phyloP scores from a whole-genome alignment of 495 filamentous ascomycete species.

The Pseudotulostoma volvatum region DNA sequence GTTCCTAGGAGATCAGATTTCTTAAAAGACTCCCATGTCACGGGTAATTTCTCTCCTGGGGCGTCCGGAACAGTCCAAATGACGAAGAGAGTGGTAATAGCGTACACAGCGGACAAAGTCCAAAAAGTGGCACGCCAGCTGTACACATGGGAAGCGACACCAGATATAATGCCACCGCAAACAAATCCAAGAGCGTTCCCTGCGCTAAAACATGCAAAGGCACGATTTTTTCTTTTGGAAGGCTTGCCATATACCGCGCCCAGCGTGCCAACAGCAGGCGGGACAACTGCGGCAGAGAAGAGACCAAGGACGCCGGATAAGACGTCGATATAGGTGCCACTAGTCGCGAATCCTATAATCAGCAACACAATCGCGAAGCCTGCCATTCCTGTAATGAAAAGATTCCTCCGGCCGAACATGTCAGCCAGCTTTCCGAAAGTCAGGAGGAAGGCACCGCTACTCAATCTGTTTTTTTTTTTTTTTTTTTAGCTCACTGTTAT shows the following conservation, averaged over 20 bases:
- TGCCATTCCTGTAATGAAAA: slow-evolving; percentile 51
- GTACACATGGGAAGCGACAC: slow-evolving; percentile 48
- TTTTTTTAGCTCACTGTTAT: neutral
- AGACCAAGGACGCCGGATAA: slow-evolving; percentile 48
- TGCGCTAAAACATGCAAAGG: slow-evolving; percentile 50
- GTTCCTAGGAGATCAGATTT: slow-evolving; percentile 52
- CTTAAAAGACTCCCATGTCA: slow-evolving; percentile 34
- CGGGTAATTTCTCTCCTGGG: slow-evolving; percentile 21
- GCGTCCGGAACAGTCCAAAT: slow-evolving; percentile 48
- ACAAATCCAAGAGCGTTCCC: slow-evolving; percentile 58
- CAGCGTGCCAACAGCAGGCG: slow-evolving; percentile 49
- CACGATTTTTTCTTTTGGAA: slow-evolving; percentile 46
- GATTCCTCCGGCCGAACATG: slow-evolving; percentile 51
- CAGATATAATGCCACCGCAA: slow-evolving; percentile 47
- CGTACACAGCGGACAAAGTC: slow-evolving; percentile 44
- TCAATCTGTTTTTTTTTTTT: slow-evolving; percentile 32
- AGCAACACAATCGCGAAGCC: slow-evolving; percentile 43
- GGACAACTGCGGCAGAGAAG: slow-evolving; percentile 44
- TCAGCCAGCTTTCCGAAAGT: slow-evolving; percentile 60
- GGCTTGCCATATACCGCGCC: slow-evolving; percentile 47
- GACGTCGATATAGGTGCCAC: slow-evolving; percentile 46
- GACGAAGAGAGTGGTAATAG: slow-evolving; percentile 39
- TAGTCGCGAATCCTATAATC: slow-evolving; percentile 43
- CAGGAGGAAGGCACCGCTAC: slow-evolving; percentile 54
- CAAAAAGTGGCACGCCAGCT: slow-evolving; percentile 54